Percentiles rank a stretch among this genome's conserved stretches.
phyloP scores from a whole-genome alignment of 2,329 filamentous ascomycete genomes.

The Aspergillus sclerotialis region DNA sequence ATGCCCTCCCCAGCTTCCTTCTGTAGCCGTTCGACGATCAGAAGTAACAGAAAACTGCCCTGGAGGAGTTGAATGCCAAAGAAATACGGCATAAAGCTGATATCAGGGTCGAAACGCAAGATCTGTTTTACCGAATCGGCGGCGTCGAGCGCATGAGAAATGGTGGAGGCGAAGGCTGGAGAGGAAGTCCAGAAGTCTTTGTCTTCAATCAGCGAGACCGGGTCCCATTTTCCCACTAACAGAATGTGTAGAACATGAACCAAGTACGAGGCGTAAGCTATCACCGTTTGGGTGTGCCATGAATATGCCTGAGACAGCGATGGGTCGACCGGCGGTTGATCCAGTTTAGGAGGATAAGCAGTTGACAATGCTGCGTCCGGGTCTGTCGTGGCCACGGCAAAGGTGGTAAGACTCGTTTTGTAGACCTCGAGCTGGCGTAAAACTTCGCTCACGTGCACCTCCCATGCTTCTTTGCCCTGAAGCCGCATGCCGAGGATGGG shows the following conservation, averaged over 20 bases:
- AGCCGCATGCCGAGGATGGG: constrained; percentile 73
- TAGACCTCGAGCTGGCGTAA: constrained; percentile 72
- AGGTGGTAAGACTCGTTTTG: constrained; percentile 61
- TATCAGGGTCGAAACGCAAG: constrained; percentile 79
- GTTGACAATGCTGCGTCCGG: constrained; percentile 29
- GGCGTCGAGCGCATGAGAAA: constrained; percentile 78
- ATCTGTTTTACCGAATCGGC: constrained; percentile 83
- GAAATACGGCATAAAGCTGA: constrained; percentile 96
- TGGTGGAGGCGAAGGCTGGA: constrained; percentile 78
- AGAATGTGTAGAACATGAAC: constrained; percentile 91
- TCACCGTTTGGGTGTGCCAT: constrained; percentile 71
- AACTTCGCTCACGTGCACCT: constrained; percentile 72
- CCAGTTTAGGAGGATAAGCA: constrained; percentile 52
- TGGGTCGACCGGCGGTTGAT: constrained; percentile 48
- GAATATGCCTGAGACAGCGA: constrained; percentile 26
- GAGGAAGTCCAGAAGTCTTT: constrained; percentile 92
- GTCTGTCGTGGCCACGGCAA: constrained; percentile 20
- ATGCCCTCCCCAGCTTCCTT: constrained; percentile 79
- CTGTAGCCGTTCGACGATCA: constrained; percentile 85
- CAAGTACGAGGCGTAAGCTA: constrained; percentile 83
- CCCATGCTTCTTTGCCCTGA: constrained; percentile 68
- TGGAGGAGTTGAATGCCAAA: constrained; percentile 91
- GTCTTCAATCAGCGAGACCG: constrained; percentile 85
- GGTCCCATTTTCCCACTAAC: constrained; percentile 92
- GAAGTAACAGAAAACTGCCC: constrained; percentile 75